Conservation (phyloP, 2,329 filamentous ascomycete genomes). For the Trichoderma sp. region DNA sequence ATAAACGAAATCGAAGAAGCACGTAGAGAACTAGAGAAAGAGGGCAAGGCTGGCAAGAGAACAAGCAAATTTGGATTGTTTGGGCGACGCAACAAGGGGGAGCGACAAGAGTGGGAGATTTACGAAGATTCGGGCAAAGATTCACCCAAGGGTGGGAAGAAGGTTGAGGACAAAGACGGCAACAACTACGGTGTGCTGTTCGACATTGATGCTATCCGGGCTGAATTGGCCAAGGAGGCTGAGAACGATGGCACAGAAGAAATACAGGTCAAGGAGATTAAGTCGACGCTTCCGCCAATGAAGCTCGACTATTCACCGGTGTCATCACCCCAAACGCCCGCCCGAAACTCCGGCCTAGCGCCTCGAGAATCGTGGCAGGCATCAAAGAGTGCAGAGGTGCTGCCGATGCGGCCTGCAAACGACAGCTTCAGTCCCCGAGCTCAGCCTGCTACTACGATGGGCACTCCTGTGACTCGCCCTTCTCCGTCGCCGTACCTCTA, state of each 20-base stretch:
- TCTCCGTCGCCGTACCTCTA: slow-evolving; percentile 26
- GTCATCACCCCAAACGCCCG: slow-evolving; percentile 30
- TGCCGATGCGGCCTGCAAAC: slow-evolving; percentile 29
- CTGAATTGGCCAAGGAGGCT: slow-evolving; percentile 71
- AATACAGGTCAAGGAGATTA: slow-evolving; percentile 71
- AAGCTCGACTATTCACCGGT: slow-evolving; percentile 61
- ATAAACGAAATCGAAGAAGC: slow-evolving; percentile 97
- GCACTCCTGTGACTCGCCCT: not conserved
- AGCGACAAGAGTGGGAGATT: slow-evolving; percentile 91
- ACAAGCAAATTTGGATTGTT: slow-evolving; percentile 70
- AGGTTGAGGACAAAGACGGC: slow-evolving; percentile 45
- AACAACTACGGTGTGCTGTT: slow-evolving; percentile 73
- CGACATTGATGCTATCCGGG: slow-evolving; percentile 90
- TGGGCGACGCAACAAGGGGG: slow-evolving; percentile 72
- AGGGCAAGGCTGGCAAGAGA: slow-evolving; percentile 62
- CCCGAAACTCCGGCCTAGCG: slow-evolving; percentile 24
- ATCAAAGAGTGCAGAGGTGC: slow-evolving; percentile 47
- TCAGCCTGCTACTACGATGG: not conserved
- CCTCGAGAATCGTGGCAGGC: slow-evolving; percentile 37
- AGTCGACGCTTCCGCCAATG: slow-evolving; percentile 87
- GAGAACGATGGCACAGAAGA: slow-evolving; percentile 51
- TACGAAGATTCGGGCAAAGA: slow-evolving; percentile 68
- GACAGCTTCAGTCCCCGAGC: slow-evolving; percentile 22
- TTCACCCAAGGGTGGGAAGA: slow-evolving; percentile 32
- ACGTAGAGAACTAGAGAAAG: slow-evolving; percentile 77